A percentile compares a stretch with the other conserved stretches of the same genome.
Conservation (phyloP, 2,329 filamentous ascomycete species). For the Zalaria sp. region DNA sequence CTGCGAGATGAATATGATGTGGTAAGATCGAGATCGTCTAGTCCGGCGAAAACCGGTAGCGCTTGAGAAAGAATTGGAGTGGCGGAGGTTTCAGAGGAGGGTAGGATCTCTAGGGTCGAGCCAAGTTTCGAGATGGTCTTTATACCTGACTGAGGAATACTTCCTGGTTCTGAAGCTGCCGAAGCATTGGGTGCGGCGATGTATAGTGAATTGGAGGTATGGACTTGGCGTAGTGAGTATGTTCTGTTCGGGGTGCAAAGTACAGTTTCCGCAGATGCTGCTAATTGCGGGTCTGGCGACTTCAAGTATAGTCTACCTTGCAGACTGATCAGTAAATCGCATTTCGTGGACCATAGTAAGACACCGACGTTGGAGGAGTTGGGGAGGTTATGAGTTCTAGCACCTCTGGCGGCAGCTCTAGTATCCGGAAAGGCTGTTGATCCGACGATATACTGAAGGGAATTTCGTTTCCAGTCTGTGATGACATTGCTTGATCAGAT, state of each 20-base stretch:
- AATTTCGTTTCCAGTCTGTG: constrained; percentile 25
- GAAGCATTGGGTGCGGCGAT: constrained; percentile 28
- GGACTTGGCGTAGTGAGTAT: constrained; percentile 48
- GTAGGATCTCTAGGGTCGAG: constrained; percentile 27
- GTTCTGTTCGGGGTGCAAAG: constrained; percentile 44
- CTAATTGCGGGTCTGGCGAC: constrained; percentile 13
- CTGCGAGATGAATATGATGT: constrained; percentile 5
- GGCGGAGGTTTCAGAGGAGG: constrained; percentile 19
- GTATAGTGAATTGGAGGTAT: constrained; percentile 50
- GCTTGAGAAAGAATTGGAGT: constrained; percentile 19
- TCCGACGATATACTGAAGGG: constrained; percentile 27
- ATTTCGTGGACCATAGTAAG: not conserved
- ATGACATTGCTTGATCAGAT: constrained; percentile 15
- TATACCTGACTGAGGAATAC: constrained; percentile 16
- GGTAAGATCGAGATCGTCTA: not conserved
- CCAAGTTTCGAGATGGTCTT: constrained; percentile 30
- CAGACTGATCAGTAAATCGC: not conserved
- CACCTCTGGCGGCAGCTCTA: constrained; percentile 46
- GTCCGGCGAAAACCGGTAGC: constrained; percentile 24
- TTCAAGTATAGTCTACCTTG: constrained; percentile 25
- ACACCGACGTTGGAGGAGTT: constrained; percentile 23
- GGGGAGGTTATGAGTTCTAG: constrained; percentile 37
- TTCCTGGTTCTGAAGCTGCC: constrained; percentile 9
- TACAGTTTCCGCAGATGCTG: constrained; percentile 30
- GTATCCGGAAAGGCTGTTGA: constrained; percentile 41